These are phyloP conservation scores for Pythium chondricola DNA, from an alignment of 352 stramenopile genomes.

Conservation along the genomic window DNA sequence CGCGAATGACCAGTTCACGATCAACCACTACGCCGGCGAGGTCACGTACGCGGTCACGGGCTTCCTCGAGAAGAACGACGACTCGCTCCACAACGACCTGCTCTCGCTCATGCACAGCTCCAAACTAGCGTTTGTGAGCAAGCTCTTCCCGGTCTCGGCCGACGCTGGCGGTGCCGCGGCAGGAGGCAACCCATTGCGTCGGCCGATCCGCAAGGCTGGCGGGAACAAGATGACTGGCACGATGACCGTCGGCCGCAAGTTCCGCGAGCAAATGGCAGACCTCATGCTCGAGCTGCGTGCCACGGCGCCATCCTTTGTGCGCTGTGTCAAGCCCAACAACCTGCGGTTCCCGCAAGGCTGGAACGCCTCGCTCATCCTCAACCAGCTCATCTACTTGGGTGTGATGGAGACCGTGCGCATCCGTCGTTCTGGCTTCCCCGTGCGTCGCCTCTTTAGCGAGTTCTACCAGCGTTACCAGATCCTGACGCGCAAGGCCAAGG, in stretches of 20 bases:
- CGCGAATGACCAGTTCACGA: conserved; percentile 92
- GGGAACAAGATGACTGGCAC: conserved; percentile 86
- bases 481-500: conserved; percentile 55
- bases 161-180: conserved; percentile 21
- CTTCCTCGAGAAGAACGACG: conserved; percentile 98
- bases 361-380: conserved; percentile 83
- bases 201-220: conserved; percentile 63
- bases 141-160: conserved; percentile 56
- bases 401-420: conserved; percentile 90
- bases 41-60: conserved; percentile 94
- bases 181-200: conserved; percentile 41
- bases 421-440: conserved; percentile 79
- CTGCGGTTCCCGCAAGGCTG: conserved; percentile 79
- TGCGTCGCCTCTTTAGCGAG: conserved; percentile 80
- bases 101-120: conserved; percentile 85
- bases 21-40: conserved; percentile 95
- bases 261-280: conserved; percentile 86
- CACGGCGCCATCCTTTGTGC: conserved; percentile 85
- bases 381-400: conserved; percentile 86
- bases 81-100: conserved; percentile 91
- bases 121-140: conserved; percentile 70
- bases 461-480: conserved; percentile 88
- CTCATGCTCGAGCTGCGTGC: conserved; percentile 82
- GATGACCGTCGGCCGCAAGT: conserved; percentile 87
- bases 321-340: conserved; percentile 92